Evolutionary conservation across 2,329 filamentous ascomycete genomes (phyloP).

Genomic region (Alternaria panax): DNA sequence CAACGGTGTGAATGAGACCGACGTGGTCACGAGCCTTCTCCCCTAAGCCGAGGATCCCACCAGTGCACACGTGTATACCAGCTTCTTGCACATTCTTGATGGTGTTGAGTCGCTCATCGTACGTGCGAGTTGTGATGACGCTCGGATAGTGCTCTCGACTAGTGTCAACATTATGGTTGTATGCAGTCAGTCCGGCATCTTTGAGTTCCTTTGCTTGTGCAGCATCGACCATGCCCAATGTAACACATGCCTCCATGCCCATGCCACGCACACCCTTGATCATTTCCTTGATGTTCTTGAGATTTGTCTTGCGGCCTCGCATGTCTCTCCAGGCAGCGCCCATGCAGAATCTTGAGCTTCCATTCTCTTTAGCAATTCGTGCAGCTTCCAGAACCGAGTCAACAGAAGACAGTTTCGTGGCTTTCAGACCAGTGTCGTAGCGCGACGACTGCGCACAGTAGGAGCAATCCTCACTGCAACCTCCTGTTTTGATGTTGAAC

Average conservation of each 20-base stretch:
- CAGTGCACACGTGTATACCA: constrained; percentile 88
- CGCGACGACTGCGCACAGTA: constrained; percentile 91
- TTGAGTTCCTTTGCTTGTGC: constrained; percentile 83
- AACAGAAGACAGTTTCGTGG: constrained; percentile 79
- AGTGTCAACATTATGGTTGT: constrained; percentile 95
- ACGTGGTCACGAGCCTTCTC: constrained; percentile 81
- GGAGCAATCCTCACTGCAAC: constrained; percentile 89
- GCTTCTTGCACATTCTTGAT: constrained; percentile 82
- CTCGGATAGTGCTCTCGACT: constrained; percentile 87
- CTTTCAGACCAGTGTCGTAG: constrained; percentile 78
- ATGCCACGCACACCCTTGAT: constrained; percentile 78
- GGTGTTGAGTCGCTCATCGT: constrained; percentile 85
- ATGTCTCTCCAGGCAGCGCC: constrained; percentile 94
- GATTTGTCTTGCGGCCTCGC: constrained; percentile 83
- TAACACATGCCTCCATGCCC: constrained; percentile 94
- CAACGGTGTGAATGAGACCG: constrained; percentile 81
- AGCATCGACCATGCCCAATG: constrained; percentile 87
- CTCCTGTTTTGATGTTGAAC: constrained; percentile 96
- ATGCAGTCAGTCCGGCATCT: constrained; percentile 83
- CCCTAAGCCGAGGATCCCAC: constrained; percentile 85
- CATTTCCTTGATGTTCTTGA: constrained; percentile 88
- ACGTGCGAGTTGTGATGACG: constrained; percentile 83
- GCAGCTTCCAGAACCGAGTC: constrained; percentile 83
- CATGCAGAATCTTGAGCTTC: constrained; percentile 94
- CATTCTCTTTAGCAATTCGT: constrained; percentile 78